Conservation (phyloP, 495 filamentous ascomycete genomes). For the Neurospora sublineolata region DNA sequence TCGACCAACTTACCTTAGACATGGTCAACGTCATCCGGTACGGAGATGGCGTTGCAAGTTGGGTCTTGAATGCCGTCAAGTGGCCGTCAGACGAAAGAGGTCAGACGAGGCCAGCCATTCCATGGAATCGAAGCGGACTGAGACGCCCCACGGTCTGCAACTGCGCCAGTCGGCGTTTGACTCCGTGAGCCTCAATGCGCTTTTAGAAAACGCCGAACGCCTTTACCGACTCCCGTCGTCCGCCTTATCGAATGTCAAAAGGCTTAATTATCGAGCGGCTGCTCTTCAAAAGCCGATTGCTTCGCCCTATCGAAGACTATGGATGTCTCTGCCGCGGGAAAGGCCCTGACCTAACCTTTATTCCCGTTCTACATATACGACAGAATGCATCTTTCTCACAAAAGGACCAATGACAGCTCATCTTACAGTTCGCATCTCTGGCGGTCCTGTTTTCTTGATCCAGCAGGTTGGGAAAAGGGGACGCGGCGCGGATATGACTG, state of each 20-base stretch:
- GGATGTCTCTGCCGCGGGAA: not conserved
- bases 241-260: not conserved
- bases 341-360: not conserved
- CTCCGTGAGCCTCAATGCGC: not conserved
- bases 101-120: not conserved
- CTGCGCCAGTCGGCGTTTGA: not conserved
- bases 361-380: not conserved
- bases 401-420: not conserved
- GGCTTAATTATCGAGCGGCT: not conserved
- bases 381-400: not conserved
- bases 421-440: not conserved
- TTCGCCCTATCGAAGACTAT: not conserved
- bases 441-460: not conserved
- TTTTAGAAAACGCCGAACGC: not conserved
- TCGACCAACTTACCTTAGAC: not conserved
- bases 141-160: not conserved
- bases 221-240: not conserved
- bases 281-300: not conserved
- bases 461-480: not conserved
- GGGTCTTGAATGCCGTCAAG: not conserved
- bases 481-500: not conserved
- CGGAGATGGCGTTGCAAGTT: not conserved
- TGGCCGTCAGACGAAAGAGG: not conserved
- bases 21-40: not conserved
- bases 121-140: not conserved